A percentile compares a stretch with the other conserved stretches of the same genome.
These are phyloP conservation scores for Hypocrella siamensis DNA, from an alignment of 2,329 filamentous ascomycete genomes.

Conservation along the genomic window DNA sequence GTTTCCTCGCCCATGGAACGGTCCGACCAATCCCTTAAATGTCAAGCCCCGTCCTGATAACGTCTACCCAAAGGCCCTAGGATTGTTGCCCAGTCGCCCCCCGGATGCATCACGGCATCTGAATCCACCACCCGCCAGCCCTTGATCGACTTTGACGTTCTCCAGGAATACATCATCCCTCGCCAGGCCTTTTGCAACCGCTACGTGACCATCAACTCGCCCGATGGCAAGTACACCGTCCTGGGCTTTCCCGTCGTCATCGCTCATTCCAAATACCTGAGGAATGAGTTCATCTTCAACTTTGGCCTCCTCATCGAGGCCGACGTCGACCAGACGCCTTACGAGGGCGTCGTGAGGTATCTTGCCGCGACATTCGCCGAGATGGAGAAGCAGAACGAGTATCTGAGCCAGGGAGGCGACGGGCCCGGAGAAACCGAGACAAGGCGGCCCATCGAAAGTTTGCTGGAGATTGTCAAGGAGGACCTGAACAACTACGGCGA, in stretches of 20 bases:
- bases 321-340: conserved; percentile 55
- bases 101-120: conserved; percentile 41
- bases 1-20: not conserved
- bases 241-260: conserved; percentile 85
- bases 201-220: conserved; percentile 64
- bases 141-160: conserved; percentile 70
- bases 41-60: too few species aligned
- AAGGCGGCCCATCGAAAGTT: conserved; percentile 60
- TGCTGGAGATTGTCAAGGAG: conserved; percentile 68
- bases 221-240: conserved; percentile 54
- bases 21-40: too few species aligned
- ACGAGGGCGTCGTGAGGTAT: conserved; percentile 73
- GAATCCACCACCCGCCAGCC: conserved; percentile 26
- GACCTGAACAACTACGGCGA: conserved; percentile 95
- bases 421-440: conserved; percentile 19
- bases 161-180: conserved; percentile 88
- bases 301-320: conserved; percentile 70
- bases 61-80: conserved; percentile 35
- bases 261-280: conserved; percentile 63
- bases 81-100: conserved; percentile 46
- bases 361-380: conserved; percentile 74
- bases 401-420: conserved; percentile 47
- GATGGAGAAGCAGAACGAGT: conserved; percentile 82
- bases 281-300: conserved; percentile 98
- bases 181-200: conserved; percentile 91